A percentile compares a stretch with the other conserved stretches of the same genome.
Conservation (phyloP, 495 filamentous ascomycete genomes). For the Neurospora sp. region DNA sequence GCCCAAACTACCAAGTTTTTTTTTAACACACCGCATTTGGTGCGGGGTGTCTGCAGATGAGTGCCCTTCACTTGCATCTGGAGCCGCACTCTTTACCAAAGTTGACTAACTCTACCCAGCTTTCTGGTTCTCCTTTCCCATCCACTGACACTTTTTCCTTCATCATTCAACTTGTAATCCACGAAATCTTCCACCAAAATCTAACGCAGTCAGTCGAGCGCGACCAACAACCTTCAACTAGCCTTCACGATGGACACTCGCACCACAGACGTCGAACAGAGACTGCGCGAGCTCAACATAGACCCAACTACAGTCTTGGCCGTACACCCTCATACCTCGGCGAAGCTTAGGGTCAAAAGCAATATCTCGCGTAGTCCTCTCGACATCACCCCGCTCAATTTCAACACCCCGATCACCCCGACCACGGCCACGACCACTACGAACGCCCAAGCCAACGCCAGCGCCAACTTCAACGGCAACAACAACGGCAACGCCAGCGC, state of each 20-base stretch:
- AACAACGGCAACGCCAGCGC: no score
- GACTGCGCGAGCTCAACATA: background rate
- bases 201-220: background rate
- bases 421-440: background rate
- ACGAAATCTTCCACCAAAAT: background rate
- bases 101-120: background rate
- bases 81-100: background rate
- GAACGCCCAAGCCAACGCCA: no score
- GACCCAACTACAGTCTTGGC: background rate
- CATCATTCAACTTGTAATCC: background rate
- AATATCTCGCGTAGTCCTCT: background rate
- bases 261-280: background rate
- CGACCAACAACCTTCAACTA: background rate
- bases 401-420: background rate
- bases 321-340: background rate
- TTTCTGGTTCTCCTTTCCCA: background rate
- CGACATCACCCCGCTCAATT: background rate
- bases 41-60: background rate
- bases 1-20: background rate
- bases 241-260: background rate
- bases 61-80: background rate
- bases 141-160: background rate
- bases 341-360: background rate
- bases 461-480: no score
- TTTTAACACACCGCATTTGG: background rate